Percentiles rank a stretch among this genome's conserved stretches.
Evolutionary conservation across 192 early-diverging fungal genomes (phyloP).

Genomic region (Glomus cerebriforme): DNA sequence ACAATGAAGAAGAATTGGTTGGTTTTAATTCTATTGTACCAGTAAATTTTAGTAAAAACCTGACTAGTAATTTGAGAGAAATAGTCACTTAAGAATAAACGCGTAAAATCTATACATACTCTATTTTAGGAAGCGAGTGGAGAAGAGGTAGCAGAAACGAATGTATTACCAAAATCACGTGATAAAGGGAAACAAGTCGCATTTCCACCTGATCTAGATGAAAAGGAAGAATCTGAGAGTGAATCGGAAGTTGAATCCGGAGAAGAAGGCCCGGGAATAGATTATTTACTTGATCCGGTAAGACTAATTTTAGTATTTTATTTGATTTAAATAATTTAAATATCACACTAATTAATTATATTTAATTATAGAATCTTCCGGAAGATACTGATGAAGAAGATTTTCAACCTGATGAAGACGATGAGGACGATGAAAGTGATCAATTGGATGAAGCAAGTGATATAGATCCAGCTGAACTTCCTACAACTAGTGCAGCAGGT

Average conservation of each 20-base stretch:
- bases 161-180: background rate
- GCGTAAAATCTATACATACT: background rate
- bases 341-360: background rate
- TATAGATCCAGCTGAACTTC: background rate
- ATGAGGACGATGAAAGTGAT: background rate
- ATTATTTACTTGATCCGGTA: background rate
- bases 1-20: constrained; percentile 21
- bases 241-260: constrained; percentile 2
- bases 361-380: background rate
- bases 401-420: background rate
- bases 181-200: constrained; percentile 30
- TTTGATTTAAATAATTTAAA: background rate
- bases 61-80: background rate
- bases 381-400: background rate
- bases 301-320: background rate
- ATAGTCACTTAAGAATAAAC: background rate
- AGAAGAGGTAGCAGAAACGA: background rate
- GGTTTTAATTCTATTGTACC: background rate
- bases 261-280: constrained; percentile 1
- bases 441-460: background rate
- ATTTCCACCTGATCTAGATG: constrained; percentile 10
- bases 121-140: constrained; percentile 16
- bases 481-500: background rate
- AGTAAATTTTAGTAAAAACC: background rate
- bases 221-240: background rate